phyloP scores from a whole-genome alignment of 345 rosid species.

The Conringia planisiliqua region DNA sequence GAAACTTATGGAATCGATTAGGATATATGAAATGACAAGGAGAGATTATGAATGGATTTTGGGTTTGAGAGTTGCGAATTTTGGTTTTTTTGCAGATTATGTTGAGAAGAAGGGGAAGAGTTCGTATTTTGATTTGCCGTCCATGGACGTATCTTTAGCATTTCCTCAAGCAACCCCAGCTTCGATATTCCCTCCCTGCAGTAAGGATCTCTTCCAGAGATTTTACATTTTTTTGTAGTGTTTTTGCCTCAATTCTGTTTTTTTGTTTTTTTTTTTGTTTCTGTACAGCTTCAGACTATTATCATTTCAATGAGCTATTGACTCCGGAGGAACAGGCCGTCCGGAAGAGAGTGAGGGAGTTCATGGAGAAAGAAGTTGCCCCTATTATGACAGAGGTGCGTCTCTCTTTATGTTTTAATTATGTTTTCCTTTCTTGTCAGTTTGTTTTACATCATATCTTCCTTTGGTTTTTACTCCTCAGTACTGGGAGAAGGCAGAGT shows the following conservation, averaged over 20 bases:
- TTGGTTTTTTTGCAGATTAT: conserved; percentile 32
- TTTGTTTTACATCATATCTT: neutral
- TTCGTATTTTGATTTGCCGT: conserved; percentile 57
- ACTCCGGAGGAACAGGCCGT: conserved; percentile 69
- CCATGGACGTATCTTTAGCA: conserved; percentile 73
- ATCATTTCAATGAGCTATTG: conserved; percentile 71
- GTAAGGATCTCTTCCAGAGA: conserved; percentile 40
- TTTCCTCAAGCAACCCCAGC: conserved; percentile 99
- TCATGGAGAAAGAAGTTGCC: conserved; percentile 93
- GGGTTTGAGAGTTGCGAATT: neutral
- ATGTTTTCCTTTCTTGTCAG: neutral
- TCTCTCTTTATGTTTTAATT: conserved; percentile 7
- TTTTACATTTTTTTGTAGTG: neutral
- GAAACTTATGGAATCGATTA: neutral
- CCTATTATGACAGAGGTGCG: conserved; percentile 78
- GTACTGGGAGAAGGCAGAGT: conserved; percentile 99
- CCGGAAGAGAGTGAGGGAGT: conserved; percentile 63
- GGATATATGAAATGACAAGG: neutral
- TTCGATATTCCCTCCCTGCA: conserved; percentile 71
- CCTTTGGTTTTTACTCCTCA: conserved; percentile 22
- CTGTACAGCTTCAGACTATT: conserved; percentile 82
- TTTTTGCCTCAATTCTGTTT: neutral
- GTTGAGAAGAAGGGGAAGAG: conserved; percentile 34
- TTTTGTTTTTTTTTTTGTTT: neutral
- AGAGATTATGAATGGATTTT: neutral